Evolutionary conservation across 805 yeast genomes (phyloP).

Genomic region (Candida berthetii): DNA sequence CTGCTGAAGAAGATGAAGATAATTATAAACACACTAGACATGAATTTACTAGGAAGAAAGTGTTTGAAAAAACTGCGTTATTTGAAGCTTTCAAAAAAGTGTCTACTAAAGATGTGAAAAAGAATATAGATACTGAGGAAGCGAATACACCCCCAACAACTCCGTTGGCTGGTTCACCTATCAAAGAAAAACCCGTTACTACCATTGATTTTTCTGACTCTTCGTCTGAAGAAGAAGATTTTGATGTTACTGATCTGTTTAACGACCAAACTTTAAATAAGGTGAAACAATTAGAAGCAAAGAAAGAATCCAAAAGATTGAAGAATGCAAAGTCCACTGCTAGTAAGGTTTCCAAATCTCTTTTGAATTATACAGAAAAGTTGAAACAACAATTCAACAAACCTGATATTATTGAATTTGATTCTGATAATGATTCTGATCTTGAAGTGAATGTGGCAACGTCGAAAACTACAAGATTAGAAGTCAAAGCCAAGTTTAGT

Average conservation of each 20-base stretch:
- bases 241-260: conserved; percentile 5
- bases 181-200: not conserved
- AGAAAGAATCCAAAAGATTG: not conserved
- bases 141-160: conserved; percentile 6
- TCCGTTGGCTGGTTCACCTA: conserved; percentile 5
- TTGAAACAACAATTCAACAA: conserved; percentile 3
- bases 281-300: not conserved
- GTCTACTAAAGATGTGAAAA: conserved; percentile 2
- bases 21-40: conserved; percentile 5
- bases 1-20: conserved; percentile 8
- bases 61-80: conserved; percentile 11
- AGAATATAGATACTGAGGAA: not conserved
- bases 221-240: conserved; percentile 8
- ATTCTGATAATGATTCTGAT: conserved; percentile 13
- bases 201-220: conserved; percentile 5
- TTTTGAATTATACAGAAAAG: not conserved
- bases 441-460: conserved; percentile 14
- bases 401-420: not conserved
- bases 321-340: not conserved
- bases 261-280: not conserved
- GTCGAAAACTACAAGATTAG: conserved; percentile 28
- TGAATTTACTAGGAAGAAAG: conserved; percentile 9
- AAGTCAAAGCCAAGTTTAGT: conserved; percentile 27
- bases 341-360: not conserved
- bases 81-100: conserved; percentile 16